These are phyloP conservation scores for Umbelopsis sp. DNA, from an alignment of 192 early-diverging fungal species.

Conservation along the genomic window DNA sequence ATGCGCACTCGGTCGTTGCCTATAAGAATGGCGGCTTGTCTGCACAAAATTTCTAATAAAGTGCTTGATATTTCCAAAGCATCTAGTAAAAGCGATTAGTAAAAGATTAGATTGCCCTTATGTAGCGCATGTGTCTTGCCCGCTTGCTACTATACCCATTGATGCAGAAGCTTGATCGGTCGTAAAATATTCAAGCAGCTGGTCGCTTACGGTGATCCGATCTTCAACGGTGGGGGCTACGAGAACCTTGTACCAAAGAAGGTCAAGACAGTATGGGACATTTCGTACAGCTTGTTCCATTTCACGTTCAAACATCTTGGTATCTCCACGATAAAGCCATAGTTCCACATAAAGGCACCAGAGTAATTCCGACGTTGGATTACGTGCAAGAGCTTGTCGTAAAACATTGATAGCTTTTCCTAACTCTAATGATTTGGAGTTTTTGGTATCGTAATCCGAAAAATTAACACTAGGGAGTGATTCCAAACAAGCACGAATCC, in stretches of 20 bases:
- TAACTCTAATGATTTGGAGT: conserved; percentile 4
- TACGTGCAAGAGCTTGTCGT: conserved; percentile 16
- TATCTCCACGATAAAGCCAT: conserved; percentile 9
- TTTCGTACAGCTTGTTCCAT: conserved; percentile 4
- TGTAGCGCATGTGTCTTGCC: not conserved
- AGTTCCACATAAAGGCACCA: conserved; percentile 18
- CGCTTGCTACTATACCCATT: conserved; percentile 18
- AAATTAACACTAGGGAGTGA: not conserved
- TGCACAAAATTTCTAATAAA: conserved; percentile 5
- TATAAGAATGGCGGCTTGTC: conserved; percentile 11
- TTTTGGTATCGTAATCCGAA: not conserved
- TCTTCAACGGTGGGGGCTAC: not conserved
- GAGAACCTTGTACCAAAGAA: conserved; percentile 1
- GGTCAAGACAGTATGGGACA: conserved; percentile 4
- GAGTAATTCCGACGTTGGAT: not conserved
- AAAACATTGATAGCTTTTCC: not conserved
- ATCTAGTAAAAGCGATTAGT: conserved; percentile 5
- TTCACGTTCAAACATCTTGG: conserved; percentile 11
- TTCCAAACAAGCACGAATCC: not conserved
- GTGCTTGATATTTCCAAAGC: not conserved
- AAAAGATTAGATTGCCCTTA: not conserved
- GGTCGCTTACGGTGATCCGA: not conserved
- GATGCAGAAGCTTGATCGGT: not conserved
- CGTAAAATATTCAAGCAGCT: not conserved
- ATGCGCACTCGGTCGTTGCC: not conserved